Evolutionary conservation across 257 asterid genomes (phyloP).

Genomic region (Salvia rosmarinus): DNA sequence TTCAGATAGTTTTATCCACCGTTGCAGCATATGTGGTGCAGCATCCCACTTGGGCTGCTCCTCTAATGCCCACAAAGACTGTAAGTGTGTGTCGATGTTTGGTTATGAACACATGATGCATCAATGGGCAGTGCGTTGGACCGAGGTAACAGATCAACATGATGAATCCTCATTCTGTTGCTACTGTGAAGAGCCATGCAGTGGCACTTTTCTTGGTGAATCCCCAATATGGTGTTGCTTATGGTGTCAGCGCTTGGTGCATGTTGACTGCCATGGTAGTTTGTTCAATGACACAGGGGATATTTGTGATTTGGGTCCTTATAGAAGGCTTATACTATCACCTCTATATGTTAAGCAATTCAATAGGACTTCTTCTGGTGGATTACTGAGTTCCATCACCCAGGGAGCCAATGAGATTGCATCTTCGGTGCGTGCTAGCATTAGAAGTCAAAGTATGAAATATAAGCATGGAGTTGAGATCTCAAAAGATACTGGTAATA

Average conservation of each 20-base stretch:
- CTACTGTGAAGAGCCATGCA: constrained; percentile 98
- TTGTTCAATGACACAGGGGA: constrained; percentile 91
- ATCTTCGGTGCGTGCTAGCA: constrained; percentile 90
- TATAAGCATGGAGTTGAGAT: constrained; percentile 62
- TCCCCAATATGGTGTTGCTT: constrained; percentile 99
- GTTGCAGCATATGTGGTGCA: constrained; percentile 84
- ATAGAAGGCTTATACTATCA: constrained; percentile 82
- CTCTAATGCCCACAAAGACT: constrained; percentile 75
- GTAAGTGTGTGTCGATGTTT: constrained; percentile 85
- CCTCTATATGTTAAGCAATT: constrained; percentile 79
- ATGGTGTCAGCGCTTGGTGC: constrained; percentile 97
- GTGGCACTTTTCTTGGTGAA: constrained; percentile 88
- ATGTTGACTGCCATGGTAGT: constrained; percentile 90
- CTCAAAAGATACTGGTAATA: constrained; percentile 55
- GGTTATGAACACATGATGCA: constrained; percentile 76
- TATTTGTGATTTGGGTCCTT: constrained; percentile 88
- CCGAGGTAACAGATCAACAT: constrained; percentile 84
- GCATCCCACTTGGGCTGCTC: constrained; percentile 92
- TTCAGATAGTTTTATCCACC: constrained; percentile 74
- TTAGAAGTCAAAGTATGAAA: constrained; percentile 84
- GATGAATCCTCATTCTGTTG: constrained; percentile 93
- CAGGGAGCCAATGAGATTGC: constrained; percentile 99
- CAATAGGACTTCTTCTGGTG: constrained; percentile 61
- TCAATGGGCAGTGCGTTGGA: constrained; percentile 98
- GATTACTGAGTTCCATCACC: constrained; percentile 85